Evolutionary conservation across 169 alveolate genomes (phyloP).

Genomic region (Eimeria mitis): DNA sequence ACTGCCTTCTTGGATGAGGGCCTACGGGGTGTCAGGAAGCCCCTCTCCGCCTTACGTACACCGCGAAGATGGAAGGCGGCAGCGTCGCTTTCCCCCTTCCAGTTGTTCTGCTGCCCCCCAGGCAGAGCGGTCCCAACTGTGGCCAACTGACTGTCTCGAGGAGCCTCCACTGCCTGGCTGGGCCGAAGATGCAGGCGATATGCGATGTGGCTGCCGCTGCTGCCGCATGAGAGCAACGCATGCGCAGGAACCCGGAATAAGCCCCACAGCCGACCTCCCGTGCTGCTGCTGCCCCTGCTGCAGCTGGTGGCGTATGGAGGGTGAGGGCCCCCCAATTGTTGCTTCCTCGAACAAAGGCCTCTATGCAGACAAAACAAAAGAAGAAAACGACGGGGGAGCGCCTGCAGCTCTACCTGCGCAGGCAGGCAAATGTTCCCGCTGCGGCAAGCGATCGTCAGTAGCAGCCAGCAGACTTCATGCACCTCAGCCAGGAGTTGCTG

Average conservation of each 20-base stretch:
- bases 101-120: not conserved
- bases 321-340: not conserved
- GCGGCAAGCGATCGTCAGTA: slow-evolving; percentile 4
- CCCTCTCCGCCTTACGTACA: not conserved
- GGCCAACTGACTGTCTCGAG: not conserved
- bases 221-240: slow-evolving; percentile 38
- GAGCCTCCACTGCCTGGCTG: not conserved
- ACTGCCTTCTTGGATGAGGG: slow-evolving; percentile 50
- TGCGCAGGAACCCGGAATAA: not conserved
- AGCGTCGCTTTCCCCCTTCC: not conserved
- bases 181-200: not conserved
- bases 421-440: slow-evolving; percentile 31
- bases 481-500: not conserved
- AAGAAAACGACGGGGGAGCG: not conserved
- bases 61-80: not conserved
- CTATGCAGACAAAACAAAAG: not conserved
- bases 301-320: not conserved
- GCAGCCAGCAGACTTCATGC: not conserved
- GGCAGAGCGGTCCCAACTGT: not conserved
- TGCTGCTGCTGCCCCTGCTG: slow-evolving; percentile 70
- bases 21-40: slow-evolving; percentile 29
- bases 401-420: not conserved
- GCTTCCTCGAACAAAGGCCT: not conserved
- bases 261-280: not conserved
- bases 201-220: slow-evolving; percentile 57